Evolutionary conservation across 371 early-diverging fungal species (phyloP).

Genomic region (Gilbertella persicaria): DNA sequence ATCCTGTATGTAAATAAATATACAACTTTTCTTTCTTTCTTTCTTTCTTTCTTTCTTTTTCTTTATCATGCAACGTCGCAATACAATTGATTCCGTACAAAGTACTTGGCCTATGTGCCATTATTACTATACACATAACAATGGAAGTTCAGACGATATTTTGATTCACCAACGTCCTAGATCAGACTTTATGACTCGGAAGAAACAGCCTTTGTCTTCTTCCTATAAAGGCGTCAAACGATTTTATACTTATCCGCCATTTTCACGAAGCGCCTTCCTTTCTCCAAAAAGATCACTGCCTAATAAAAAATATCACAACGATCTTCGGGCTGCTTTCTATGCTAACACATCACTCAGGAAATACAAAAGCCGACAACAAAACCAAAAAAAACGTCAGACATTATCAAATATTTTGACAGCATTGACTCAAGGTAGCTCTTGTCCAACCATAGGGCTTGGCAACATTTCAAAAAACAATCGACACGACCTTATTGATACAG

Average conservation of each 20-base stretch:
- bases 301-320: neutral
- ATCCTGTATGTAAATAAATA: neutral
- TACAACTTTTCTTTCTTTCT: neutral
- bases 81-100: conserved; percentile 2
- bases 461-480: neutral
- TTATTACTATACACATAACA: conserved; percentile 22
- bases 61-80: conserved; percentile 9
- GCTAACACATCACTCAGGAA: neutral
- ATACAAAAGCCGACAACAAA: neutral
- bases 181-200: neutral
- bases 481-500: neutral
- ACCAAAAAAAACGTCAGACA: conserved; percentile 10
- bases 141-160: conserved; percentile 18
- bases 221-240: neutral
- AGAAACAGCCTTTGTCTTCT: neutral
- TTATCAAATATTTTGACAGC: conserved; percentile 4
- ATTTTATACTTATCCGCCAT: neutral
- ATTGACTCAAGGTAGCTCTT: neutral
- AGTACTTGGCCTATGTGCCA: conserved; percentile 7
- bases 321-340: neutral
- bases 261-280: neutral
- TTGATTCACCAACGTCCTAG: neutral
- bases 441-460: neutral
- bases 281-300: neutral
- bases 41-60: neutral